Conservation (phyloP, 2,329 filamentous ascomycete genomes). For the Amesomyces nigricolor region DNA sequence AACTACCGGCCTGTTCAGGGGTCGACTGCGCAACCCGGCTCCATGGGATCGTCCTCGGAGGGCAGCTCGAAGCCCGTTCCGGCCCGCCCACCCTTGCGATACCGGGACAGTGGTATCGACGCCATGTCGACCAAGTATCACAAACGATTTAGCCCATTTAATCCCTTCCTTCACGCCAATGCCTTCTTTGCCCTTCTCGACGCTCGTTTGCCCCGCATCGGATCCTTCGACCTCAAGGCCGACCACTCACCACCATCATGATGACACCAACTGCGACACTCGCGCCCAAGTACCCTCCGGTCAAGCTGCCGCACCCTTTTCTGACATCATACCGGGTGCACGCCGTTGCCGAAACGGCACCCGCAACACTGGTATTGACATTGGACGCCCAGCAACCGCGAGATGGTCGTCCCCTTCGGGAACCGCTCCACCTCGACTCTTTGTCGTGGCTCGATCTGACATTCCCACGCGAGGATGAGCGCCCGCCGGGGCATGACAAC, state of each 20-base stretch:
- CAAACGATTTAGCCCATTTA: not conserved
- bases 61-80: not conserved
- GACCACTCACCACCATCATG: not conserved
- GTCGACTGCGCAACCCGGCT: not conserved
- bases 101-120: not conserved
- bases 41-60: not conserved
- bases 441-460: conserved; percentile 35
- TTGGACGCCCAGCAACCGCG: conserved; percentile 32
- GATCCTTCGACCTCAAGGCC: not conserved
- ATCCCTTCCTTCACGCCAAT: not conserved
- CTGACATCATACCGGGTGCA: conserved; percentile 39
- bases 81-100: conserved; percentile 4
- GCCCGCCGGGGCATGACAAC: conserved; percentile 41
- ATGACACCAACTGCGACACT: conserved; percentile 19
- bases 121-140: not conserved
- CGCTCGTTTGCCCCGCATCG: too few species aligned
- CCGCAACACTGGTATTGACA: conserved; percentile 27
- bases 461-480: conserved; percentile 22
- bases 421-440: conserved; percentile 35
- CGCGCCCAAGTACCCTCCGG: conserved; percentile 28
- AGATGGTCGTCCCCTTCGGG: conserved; percentile 30
- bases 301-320: conserved; percentile 43
- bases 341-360: conserved; percentile 25
- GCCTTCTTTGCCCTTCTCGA: too few species aligned
- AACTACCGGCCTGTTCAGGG: not conserved